These are phyloP conservation scores for Hymenoscyphus occultus DNA, from an alignment of 2,329 filamentous ascomycete species.

Conservation along the genomic window DNA sequence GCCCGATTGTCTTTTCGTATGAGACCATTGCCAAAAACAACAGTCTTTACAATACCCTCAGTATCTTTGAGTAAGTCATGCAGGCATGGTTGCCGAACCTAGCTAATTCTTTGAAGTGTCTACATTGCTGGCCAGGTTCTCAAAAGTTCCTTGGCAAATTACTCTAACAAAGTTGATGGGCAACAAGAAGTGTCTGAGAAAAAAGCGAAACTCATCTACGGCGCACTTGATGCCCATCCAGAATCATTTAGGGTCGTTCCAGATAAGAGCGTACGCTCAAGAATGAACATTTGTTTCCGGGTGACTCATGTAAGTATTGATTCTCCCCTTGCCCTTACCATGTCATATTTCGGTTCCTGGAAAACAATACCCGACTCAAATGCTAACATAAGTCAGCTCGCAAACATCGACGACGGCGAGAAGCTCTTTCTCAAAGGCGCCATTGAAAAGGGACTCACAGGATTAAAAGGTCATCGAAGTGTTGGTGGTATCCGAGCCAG, in stretches of 20 bases:
- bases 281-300: slow-evolving; percentile 96
- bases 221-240: slow-evolving; percentile 68
- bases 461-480: slow-evolving; percentile 83
- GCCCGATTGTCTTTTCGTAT: slow-evolving; percentile 78
- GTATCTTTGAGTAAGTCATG: slow-evolving; percentile 70
- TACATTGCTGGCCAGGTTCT: slow-evolving; percentile 90
- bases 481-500: slow-evolving; percentile 82
- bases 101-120: slow-evolving; percentile 52
- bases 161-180: slow-evolving; percentile 67
- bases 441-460: slow-evolving; percentile 65
- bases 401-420: slow-evolving; percentile 66
- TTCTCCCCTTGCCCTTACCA: background rate
- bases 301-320: slow-evolving; percentile 47
- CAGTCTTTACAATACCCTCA: slow-evolving; percentile 92
- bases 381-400: slow-evolving; percentile 30
- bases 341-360: background rate
- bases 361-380: too few species aligned
- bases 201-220: slow-evolving; percentile 78
- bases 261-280: slow-evolving; percentile 69
- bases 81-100: slow-evolving; percentile 2
- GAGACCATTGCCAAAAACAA: slow-evolving; percentile 88
- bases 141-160: slow-evolving; percentile 64
- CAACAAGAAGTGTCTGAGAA: slow-evolving; percentile 71
- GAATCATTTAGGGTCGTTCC: slow-evolving; percentile 77
- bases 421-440: slow-evolving; percentile 76